These are phyloP conservation scores for Dryas alaskensis DNA, from an alignment of 306 rosid species.

Conservation along the genomic window DNA sequence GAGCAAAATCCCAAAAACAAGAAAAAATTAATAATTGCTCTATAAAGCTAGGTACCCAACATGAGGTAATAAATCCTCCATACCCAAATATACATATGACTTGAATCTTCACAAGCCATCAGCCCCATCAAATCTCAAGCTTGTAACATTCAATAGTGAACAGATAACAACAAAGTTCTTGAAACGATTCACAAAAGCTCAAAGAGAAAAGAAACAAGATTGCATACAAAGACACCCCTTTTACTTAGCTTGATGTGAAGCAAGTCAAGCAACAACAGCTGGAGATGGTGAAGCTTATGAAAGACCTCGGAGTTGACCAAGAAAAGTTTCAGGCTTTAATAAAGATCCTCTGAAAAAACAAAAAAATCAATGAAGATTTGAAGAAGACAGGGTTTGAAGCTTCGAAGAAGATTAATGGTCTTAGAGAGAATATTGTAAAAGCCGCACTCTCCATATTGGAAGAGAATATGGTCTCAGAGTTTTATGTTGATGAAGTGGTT, in stretches of 20 bases:
- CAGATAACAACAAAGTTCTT: background rate
- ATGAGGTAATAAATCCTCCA: background rate
- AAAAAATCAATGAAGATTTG: background rate
- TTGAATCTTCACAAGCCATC: conserved; percentile 14
- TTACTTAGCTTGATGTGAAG: background rate
- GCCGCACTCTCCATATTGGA: background rate
- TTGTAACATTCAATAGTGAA: background rate
- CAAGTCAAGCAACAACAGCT: conserved; percentile 14
- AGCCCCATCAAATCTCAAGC: conserved; percentile 10
- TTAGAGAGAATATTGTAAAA: background rate
- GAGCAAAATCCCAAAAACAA: background rate
- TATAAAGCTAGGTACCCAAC: background rate
- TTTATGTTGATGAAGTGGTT: background rate
- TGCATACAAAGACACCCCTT: conserved; percentile 8
- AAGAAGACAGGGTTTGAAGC: conserved; percentile 17
- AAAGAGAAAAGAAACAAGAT: conserved; percentile 7
- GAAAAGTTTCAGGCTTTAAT: background rate
- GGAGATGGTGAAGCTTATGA: conserved; percentile 21
- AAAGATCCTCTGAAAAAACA: conserved; percentile 4
- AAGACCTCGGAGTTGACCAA: conserved; percentile 20
- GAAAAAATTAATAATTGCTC: background rate
- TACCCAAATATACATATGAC: background rate
- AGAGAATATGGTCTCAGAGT: no score
- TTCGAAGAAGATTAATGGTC: conserved; percentile 11
- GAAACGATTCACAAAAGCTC: background rate